Evolutionary conservation across 2,329 filamentous ascomycete species (phyloP).

Genomic region (Neofusicoccum umdonicola): DNA sequence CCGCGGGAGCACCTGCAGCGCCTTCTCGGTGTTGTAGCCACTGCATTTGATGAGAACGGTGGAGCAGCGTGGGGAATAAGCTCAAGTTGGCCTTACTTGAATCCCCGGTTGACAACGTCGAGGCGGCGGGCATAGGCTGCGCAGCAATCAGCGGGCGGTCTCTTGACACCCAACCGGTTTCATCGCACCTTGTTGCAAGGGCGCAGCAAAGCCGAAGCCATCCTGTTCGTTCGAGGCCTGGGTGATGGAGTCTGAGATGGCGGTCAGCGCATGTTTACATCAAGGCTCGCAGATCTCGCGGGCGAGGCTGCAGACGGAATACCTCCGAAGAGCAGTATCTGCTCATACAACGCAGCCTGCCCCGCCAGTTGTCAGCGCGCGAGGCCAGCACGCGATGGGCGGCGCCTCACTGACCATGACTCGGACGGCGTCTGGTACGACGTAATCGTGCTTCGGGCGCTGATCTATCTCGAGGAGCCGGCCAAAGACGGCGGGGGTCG

Average conservation of each 20-base stretch:
- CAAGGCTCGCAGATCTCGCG: background rate
- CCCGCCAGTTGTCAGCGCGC: background rate
- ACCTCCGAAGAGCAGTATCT: constrained; percentile 73
- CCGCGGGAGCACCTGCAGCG: constrained; percentile 64
- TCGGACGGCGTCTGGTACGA: background rate
- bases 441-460: background rate
- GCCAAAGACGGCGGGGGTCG: background rate
- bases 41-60: constrained; percentile 32
- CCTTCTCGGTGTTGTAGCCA: constrained; percentile 80
- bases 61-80: background rate
- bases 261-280: background rate
- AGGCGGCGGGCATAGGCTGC: constrained; percentile 72
- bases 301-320: background rate
- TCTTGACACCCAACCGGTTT: background rate
- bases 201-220: constrained; percentile 73
- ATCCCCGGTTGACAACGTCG: constrained; percentile 85
- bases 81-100: constrained; percentile 51
- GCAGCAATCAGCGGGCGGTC: constrained; percentile 14
- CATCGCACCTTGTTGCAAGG: constrained; percentile 64
- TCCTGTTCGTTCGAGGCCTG: constrained; percentile 62
- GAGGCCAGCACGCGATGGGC: background rate
- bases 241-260: constrained; percentile 67
- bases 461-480: background rate
- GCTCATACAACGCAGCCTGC: constrained; percentile 31
- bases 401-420: background rate